A percentile compares a stretch with the other conserved stretches of the same genome.
Evolutionary conservation across 257 asterid genomes (phyloP).

Genomic region (Leptodermis oblonga): DNA sequence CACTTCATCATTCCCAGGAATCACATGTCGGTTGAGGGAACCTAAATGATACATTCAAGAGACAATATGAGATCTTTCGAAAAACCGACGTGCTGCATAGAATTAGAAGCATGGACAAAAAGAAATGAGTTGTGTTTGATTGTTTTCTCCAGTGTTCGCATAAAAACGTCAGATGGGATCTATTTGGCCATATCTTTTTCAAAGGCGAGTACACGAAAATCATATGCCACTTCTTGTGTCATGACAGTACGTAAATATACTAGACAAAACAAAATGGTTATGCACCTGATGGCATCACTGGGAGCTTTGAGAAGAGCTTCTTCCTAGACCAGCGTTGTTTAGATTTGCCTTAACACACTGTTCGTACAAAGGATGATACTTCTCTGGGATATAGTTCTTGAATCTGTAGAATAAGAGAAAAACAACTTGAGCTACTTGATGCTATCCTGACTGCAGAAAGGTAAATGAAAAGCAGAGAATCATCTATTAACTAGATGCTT

Average conservation of each 20-base stretch:
- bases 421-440: slow-evolving; percentile 9
- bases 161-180: background rate
- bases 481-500: background rate
- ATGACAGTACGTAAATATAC: background rate
- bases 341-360: slow-evolving; percentile 37
- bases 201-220: background rate
- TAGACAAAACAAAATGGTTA: background rate
- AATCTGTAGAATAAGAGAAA: slow-evolving; percentile 51
- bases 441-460: background rate
- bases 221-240: background rate
- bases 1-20: background rate
- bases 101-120: background rate
- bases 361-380: slow-evolving; percentile 66
- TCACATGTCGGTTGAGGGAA: background rate
- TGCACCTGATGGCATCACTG: background rate
- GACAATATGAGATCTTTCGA: background rate
- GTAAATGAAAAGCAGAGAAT: background rate
- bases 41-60: background rate
- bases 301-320: slow-evolving; percentile 19
- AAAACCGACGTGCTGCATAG: background rate
- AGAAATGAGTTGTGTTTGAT: background rate
- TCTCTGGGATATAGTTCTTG: slow-evolving; percentile 74
- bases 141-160: background rate
- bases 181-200: background rate
- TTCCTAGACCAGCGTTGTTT: slow-evolving; percentile 33